Percentiles rank a stretch among this genome's conserved stretches.
phyloP scores from a whole-genome alignment of 306 rosid genomes.

The Pyrus pyrifolia region DNA sequence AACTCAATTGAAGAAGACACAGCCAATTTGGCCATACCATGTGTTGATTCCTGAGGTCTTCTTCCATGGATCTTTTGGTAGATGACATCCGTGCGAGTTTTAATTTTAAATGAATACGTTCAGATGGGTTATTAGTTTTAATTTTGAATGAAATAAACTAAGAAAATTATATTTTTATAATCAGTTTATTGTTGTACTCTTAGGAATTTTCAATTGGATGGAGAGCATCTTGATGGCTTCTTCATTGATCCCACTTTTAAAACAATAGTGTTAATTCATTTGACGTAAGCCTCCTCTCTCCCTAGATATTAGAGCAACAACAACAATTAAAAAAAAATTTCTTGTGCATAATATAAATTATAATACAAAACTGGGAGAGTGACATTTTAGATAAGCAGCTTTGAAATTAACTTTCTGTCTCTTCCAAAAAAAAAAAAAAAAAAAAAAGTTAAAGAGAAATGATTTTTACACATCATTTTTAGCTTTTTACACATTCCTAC shows the following conservation, averaged over 20 bases:
- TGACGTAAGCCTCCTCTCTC: not conserved
- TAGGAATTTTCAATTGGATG: not conserved
- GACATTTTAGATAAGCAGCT: constrained; percentile 15
- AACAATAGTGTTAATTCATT: not conserved
- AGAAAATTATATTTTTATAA: not conserved
- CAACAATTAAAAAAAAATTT: not conserved
- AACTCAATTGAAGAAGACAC: too few relatives aligned
- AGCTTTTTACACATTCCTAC: too few relatives aligned
- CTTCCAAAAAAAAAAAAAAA: not conserved
- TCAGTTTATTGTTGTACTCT: not conserved
- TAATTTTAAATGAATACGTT: not conserved
- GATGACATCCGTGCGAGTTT: not conserved
- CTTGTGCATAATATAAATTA: not conserved
- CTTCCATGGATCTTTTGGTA: too few relatives aligned
- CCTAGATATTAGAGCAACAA: not conserved
- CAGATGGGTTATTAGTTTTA: not conserved
- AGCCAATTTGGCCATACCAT: too few relatives aligned
- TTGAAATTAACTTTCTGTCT: constrained; percentile 1
- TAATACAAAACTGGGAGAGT: constrained; percentile 12
- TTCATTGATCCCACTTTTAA: not conserved
- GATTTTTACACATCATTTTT: not conserved
- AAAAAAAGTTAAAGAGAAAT: not conserved
- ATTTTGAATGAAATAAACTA: not conserved
- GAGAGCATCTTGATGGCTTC: constrained; percentile 8
- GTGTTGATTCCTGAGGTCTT: too few relatives aligned